Base-by-base conservation (phyloP, 108 stramenopile genomes). In the Pseudonitzschia multiseries region DNA sequence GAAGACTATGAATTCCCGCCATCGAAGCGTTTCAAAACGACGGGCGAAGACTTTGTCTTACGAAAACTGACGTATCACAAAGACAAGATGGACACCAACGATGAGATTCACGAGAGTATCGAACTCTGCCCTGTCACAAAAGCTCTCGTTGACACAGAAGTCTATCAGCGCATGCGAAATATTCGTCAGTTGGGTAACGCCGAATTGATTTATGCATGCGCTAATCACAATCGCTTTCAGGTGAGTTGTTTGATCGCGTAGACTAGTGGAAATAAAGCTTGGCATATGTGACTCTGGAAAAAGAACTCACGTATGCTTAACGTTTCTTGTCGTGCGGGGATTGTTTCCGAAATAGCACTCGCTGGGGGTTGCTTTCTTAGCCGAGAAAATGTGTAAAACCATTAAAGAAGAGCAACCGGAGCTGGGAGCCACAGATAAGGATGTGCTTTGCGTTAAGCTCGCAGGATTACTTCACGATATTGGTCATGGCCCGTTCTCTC, bases 401-500 rank as follows among this genome's bases (percentile, higher is more conserved):
- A 80, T 98, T 15, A 56, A 69, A 28, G 28, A 69, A 17, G 70
- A 78, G 53, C 89, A 96, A 51, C 83, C 82, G 24, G 22, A 76
- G 26, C 75, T 96, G 29, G 70, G 74, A 5, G 90, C 91, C 21
- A 93, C 89, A 2, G 83, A 80, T 22, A 89, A 85, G 65, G 97
- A 98, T 76, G 78, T 96, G 18, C 70, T 91, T 21, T 97, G 96
- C 79, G 94, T 97, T 57, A 96, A 93, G 74, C 80, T 98, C 31
- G 97, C 97, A 9, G 97, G 96, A 3, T 73, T 97, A 62, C 68
- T 87, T 27, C 97, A 98, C 79, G 97, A 98, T 71, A 70, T 93
- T 42, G 96, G 93, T n/a, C 93, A 94, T 59, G 97, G 97, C 26
- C 92, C 95, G 0, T 97, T 76, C 78, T 84, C 83, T 17, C 97